phyloP scores from a whole-genome alignment of 495 filamentous ascomycete genomes.

The Lichina pygmaea region DNA sequence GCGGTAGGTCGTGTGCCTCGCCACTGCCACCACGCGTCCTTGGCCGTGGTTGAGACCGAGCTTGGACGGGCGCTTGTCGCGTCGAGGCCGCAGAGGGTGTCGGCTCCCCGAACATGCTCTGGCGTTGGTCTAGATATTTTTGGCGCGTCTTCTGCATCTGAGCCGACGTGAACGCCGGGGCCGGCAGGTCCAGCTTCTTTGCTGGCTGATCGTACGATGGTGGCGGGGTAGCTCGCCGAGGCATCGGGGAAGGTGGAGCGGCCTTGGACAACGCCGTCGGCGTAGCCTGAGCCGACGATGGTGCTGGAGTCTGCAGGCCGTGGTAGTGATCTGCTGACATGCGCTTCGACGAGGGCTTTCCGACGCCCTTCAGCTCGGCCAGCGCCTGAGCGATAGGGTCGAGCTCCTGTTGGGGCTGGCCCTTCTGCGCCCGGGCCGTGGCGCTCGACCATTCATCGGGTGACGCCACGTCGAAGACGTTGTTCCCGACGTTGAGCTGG shows the following conservation, averaged over 20 bases:
- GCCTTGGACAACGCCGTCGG: slow-evolving; percentile 18
- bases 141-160: slow-evolving; percentile 87
- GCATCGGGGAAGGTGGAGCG: slow-evolving; percentile 6
- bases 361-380: slow-evolving; percentile 70
- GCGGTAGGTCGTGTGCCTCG: slow-evolving; percentile 17
- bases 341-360: slow-evolving; percentile 46
- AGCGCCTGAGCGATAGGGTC: slow-evolving; percentile 87
- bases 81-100: slow-evolving; percentile 6
- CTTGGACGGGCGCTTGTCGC: neutral
- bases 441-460: slow-evolving; percentile 26
- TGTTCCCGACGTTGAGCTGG: slow-evolving; percentile 87
- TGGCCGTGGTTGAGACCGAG: slow-evolving; percentile 11
- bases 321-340: slow-evolving; percentile 86
- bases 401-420: slow-evolving; percentile 21
- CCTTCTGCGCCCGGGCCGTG: slow-evolving; percentile 13
- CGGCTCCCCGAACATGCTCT: slow-evolving; percentile 44
- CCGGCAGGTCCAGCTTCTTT: slow-evolving; percentile 63
- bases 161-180: slow-evolving; percentile 71
- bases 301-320: slow-evolving; percentile 63
- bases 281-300: slow-evolving; percentile 10
- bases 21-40: slow-evolving; percentile 12
- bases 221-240: slow-evolving; percentile 42
- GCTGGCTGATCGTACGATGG: slow-evolving; percentile 56
- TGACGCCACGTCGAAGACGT: slow-evolving; percentile 87
- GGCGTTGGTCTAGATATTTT: slow-evolving; percentile 59